Percentiles rank a stretch among this genome's conserved stretches.
These are phyloP conservation scores for Acer yangbiense DNA, from an alignment of 345 rosid genomes.

Conservation along the genomic window DNA sequence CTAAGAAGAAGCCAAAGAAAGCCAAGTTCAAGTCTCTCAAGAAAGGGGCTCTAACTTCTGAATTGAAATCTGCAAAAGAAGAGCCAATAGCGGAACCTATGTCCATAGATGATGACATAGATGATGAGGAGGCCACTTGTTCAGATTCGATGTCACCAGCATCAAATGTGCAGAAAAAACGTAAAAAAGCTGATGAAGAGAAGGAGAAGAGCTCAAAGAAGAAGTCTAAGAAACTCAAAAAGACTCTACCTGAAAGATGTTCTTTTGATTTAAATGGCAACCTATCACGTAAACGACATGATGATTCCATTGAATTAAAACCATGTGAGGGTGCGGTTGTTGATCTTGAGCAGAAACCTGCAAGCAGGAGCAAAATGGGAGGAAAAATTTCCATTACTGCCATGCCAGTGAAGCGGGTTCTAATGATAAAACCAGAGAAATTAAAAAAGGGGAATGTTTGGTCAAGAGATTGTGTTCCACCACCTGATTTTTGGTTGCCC, in stretches of 20 bases:
- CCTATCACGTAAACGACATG: conserved; percentile 45
- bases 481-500: conserved; percentile 89
- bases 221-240: conserved; percentile 78
- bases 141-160: conserved; percentile 53
- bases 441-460: conserved; percentile 86
- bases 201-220: conserved; percentile 60
- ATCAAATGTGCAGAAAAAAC: conserved; percentile 52
- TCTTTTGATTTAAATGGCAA: conserved; percentile 42
- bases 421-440: conserved; percentile 88
- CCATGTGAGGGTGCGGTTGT: conserved; percentile 34
- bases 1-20: conserved; percentile 92
- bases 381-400: conserved; percentile 80
- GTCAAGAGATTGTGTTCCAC: conserved; percentile 93
- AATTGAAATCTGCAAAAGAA: conserved; percentile 54
- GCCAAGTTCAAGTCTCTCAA: conserved; percentile 89
- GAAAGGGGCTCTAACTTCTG: conserved; percentile 80
- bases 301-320: conserved; percentile 43
- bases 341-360: conserved; percentile 69
- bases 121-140: conserved; percentile 49
- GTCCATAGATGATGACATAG: conserved; percentile 46
- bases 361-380: conserved; percentile 65
- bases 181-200: conserved; percentile 65
- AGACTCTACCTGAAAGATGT: conserved; percentile 37
- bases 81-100: conserved; percentile 46
- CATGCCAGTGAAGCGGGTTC: conserved; percentile 81